These are phyloP conservation scores for Suillus subluteus DNA, from an alignment of 768 basidiomycete genomes.

Conservation along the genomic window DNA sequence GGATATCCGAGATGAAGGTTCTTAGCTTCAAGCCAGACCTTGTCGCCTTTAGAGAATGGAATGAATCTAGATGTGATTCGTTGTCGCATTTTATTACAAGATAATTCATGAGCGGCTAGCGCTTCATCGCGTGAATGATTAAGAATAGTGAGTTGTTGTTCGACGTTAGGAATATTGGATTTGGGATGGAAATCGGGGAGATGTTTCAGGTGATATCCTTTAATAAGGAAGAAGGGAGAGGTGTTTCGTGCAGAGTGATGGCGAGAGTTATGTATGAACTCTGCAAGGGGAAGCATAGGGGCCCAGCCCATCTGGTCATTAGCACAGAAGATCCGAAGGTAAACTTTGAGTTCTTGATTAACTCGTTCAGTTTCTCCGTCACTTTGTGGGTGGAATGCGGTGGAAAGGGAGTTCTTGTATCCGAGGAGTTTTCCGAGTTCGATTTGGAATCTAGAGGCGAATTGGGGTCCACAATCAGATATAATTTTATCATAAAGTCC, in stretches of 20 bases:
- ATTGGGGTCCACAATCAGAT: background rate
- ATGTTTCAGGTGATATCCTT: background rate
- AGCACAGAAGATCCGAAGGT: background rate
- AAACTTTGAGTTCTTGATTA: background rate
- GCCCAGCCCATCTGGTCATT: background rate
- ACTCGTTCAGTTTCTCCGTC: background rate
- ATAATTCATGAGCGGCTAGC: slow-evolving; percentile 11
- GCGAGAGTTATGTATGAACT: background rate
- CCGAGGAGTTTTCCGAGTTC: background rate
- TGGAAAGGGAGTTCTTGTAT: background rate
- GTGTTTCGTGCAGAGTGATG: background rate
- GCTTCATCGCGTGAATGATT: no score
- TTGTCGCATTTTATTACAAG: background rate
- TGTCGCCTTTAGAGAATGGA: slow-evolving; percentile 5
- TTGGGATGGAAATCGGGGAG: no score
- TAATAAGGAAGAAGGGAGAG: background rate
- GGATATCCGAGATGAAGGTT: background rate
- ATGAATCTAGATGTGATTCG: background rate
- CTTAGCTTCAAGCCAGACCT: slow-evolving; percentile 9
- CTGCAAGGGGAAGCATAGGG: fast-evolving
- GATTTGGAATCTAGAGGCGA: background rate
- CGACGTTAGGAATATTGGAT: no score
- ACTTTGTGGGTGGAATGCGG: background rate
- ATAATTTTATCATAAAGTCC: background rate
- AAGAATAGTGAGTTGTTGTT: no score